Evolutionary conservation across 2,329 filamentous ascomycete genomes (phyloP).

Genomic region (Colletotrichum noveboracense): DNA sequence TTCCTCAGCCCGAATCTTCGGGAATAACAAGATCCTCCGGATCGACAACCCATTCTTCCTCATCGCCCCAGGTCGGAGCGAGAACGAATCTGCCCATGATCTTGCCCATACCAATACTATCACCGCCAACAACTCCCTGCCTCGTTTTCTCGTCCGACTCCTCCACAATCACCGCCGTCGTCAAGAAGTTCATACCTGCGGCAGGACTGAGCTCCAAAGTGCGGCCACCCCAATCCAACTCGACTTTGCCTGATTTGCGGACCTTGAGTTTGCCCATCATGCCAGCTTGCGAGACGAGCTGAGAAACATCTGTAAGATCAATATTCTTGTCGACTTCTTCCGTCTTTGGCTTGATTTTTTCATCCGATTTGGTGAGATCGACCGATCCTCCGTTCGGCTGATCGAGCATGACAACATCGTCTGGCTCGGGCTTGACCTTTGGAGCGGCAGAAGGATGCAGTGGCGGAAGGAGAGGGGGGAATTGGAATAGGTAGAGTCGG

Average conservation of each 20-base stretch:
- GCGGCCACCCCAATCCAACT: slow-evolving; percentile 67
- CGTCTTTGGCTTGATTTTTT: slow-evolving; percentile 22
- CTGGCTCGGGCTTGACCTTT: slow-evolving; percentile 48
- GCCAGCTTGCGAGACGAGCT: slow-evolving; percentile 56
- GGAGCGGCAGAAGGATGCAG: slow-evolving; percentile 40
- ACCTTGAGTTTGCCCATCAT: slow-evolving; percentile 65
- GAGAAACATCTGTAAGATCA: slow-evolving; percentile 37
- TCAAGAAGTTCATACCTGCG: slow-evolving; percentile 60
- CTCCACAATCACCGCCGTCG: slow-evolving; percentile 64
- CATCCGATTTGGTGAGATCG: slow-evolving; percentile 43
- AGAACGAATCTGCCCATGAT: slow-evolving; percentile 67
- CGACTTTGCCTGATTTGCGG: slow-evolving; percentile 65
- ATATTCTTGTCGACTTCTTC: slow-evolving; percentile 29
- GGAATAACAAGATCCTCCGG: slow-evolving; percentile 31
- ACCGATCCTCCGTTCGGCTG: slow-evolving; percentile 35
- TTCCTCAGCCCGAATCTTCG: neutral
- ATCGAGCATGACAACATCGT: slow-evolving; percentile 42
- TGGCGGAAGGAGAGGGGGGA: slow-evolving; percentile 66
- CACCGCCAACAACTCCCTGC: slow-evolving; percentile 47
- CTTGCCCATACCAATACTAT: slow-evolving; percentile 66
- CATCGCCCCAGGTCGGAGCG: slow-evolving; percentile 63
- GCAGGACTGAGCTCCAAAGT: slow-evolving; percentile 57
- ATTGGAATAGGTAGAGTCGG: slow-evolving; percentile 68
- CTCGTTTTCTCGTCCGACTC: slow-evolving; percentile 58
- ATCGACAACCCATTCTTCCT: slow-evolving; percentile 58